These are phyloP conservation scores for Allomyces javanicus DNA, from an alignment of 192 early-diverging fungal genomes.

Conservation along the genomic window DNA sequence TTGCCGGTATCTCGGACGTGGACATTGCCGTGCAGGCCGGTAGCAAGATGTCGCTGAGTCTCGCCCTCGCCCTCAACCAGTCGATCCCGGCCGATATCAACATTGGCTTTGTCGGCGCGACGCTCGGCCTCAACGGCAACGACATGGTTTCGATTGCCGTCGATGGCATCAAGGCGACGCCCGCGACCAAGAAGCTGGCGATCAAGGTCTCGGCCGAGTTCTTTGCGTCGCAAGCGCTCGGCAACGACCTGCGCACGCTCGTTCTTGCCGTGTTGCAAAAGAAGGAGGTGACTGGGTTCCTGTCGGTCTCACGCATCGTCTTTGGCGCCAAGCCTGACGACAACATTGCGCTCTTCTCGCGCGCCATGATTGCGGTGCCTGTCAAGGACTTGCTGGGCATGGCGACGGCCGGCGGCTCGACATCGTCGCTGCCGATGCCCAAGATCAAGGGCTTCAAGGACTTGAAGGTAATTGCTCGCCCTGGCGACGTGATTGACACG, in stretches of 20 bases:
- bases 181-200: neutral
- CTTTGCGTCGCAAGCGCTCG: neutral
- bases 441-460: neutral
- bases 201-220: neutral
- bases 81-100: neutral
- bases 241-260: neutral
- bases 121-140: neutral
- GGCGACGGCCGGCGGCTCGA: neutral
- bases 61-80: neutral
- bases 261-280: neutral
- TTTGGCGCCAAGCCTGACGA: neutral
- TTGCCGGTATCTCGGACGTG: too few species aligned
- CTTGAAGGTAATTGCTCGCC: neutral
- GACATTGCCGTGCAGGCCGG: too few species aligned
- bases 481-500: neutral
- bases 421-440: neutral
- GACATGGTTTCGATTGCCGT: neutral
- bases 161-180: neutral
- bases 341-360: neutral
- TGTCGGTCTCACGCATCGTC: neutral
- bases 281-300: neutral
- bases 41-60: too few species aligned
- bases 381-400: neutral
- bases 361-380: neutral
- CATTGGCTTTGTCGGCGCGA: neutral